Evolutionary conservation across 306 rosid species (phyloP), one percentile per base, ranked within the genome.

Genomic region (Pyrus communis): DNA sequence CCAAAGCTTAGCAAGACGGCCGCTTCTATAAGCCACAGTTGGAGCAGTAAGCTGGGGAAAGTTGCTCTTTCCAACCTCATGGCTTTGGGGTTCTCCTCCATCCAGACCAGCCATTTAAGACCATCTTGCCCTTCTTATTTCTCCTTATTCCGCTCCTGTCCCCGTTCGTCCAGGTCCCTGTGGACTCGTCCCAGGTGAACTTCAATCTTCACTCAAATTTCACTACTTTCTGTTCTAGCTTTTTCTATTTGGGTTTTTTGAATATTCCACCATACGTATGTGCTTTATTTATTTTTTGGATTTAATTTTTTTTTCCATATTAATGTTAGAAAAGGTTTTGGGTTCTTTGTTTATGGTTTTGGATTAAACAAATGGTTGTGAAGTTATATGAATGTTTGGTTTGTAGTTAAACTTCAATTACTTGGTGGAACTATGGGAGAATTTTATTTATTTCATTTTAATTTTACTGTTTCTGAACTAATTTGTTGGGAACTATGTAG

Each of bases 11-110:
- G 71, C 88, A 79, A 79, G 66, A 79, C 91, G 86, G 88, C 87
- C 76, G 23, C 84, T 82, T 68, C 69, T 71, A 19, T 79, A 45
- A 70, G 66, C 83, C 79, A 55, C 77, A 78, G 61, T 42, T 78
- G 80, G 74, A 30, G 72, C 80, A 23, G 71, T 80, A 90, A 90
- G 84, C 88, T 92, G 83, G 89, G 87, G 73, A 86, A 78, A 79
- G 85, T 84, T 66, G 78, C 80, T 17, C 49, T 73, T 66, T 80
- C 82, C 77, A 59, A 69, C 68, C 71, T 79, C 78, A 85, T 78
- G 83, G 82, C 90, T 77, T 83, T 89, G 89, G 96, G 91, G 75
- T 77, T 88, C 52, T 86, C 90, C 67, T 84, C 93, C 69, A 65
- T 88, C 72, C 93, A 86, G 40, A 83, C 84, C 31, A 80, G 82